phyloP scores from a whole-genome alignment of 768 basidiomycete species.

The Erythrobasidium yunnanense region DNA sequence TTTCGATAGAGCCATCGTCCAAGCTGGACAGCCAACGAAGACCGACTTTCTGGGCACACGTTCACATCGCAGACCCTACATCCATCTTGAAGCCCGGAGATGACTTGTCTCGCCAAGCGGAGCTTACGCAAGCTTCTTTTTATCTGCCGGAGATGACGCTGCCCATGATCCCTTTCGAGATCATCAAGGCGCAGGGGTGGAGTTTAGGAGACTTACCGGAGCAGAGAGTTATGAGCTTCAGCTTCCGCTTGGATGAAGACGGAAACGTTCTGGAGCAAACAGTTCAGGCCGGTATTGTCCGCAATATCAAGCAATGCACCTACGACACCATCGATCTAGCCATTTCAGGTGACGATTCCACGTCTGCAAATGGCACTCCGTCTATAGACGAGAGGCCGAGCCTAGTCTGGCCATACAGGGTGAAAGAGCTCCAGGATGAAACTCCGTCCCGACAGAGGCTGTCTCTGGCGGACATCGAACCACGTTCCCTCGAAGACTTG shows the following conservation, averaged over 20 bases:
- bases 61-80: conserved; percentile 89
- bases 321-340: conserved; percentile 58
- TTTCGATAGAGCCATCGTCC: conserved; percentile 65
- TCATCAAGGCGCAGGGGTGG: conserved; percentile 24
- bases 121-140: conserved; percentile 47
- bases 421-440: too few species aligned
- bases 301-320: conserved; percentile 54
- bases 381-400: too few species aligned
- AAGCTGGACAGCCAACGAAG: conserved; percentile 44
- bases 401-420: not conserved
- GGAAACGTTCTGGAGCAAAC: conserved; percentile 62
- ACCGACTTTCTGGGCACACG: conserved; percentile 64
- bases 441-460: too few species aligned
- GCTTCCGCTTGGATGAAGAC: conserved; percentile 52
- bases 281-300: conserved; percentile 61
- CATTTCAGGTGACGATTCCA: not conserved
- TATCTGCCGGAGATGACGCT: conserved; percentile 59
- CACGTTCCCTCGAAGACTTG: too few species aligned
- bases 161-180: conserved; percentile 59
- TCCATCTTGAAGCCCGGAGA: conserved; percentile 62
- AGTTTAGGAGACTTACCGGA: conserved; percentile 33
- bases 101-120: conserved; percentile 53
- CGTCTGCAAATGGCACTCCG: not conserved
- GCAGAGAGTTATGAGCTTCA: conserved; percentile 67
- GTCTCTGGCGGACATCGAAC: too few species aligned